Conservation (phyloP, 2,329 filamentous ascomycete species). For the Lachnellula willkommii region DNA sequence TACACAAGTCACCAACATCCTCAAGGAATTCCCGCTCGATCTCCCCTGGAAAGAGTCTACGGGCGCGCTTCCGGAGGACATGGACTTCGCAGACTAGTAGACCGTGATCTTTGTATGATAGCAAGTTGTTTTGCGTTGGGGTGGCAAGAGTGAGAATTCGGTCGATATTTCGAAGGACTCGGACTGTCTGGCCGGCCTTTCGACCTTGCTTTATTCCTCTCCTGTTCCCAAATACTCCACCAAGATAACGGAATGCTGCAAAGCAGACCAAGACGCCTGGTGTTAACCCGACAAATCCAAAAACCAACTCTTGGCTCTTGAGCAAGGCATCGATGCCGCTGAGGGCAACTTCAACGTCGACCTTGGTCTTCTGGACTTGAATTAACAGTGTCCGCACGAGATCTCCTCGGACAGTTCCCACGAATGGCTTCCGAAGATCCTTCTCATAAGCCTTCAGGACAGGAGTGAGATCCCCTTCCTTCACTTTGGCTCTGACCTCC, state of each 20-base stretch:
- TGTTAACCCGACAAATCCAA: constrained; percentile 93
- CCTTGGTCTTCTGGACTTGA: constrained; percentile 97
- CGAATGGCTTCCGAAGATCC: constrained; percentile 75
- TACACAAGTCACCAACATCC: constrained; percentile 79
- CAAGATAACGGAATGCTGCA: constrained; percentile 66
- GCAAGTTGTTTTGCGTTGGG: constrained; percentile 65
- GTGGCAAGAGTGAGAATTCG: constrained; percentile 66
- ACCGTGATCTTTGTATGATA: constrained; percentile 90
- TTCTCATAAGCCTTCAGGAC: constrained; percentile 88
- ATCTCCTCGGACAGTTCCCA: constrained; percentile 78
- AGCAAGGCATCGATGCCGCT: constrained; percentile 90
- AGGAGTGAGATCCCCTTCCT: constrained; percentile 87
- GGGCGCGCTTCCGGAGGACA: constrained; percentile 65
- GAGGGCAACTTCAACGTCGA: constrained; percentile 94
- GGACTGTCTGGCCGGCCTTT: constrained; percentile 64
- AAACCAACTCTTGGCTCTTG: constrained; percentile 94
- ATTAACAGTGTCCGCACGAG: constrained; percentile 86
- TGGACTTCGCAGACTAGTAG: constrained; percentile 87
- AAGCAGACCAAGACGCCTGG: constrained; percentile 86
- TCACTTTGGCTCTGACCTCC: constrained; percentile 71
- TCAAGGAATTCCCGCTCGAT: constrained; percentile 81
- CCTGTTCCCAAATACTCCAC: constrained; percentile 62
- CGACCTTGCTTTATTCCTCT: constrained; percentile 60
- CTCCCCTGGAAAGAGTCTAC: constrained; percentile 63
- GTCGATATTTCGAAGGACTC: constrained; percentile 82